Evolutionary conservation across 805 yeast species (phyloP), one percentile per base, ranked within the genome.

Genomic region (Yamadazyma ubonensis): DNA sequence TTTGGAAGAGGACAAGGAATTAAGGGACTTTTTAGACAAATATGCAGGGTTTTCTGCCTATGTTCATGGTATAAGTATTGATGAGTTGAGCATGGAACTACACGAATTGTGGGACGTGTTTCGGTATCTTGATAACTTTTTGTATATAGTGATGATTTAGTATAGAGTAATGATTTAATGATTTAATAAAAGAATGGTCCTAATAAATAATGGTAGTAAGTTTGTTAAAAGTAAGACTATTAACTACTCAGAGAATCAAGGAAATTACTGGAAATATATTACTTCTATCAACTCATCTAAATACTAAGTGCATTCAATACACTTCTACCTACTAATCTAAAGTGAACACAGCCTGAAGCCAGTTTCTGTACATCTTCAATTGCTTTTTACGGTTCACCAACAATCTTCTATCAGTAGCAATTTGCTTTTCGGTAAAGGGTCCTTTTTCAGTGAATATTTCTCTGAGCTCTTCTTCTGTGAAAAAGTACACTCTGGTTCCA

Each of bases 401-500:
- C 52, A 93, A 70, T 52, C 99, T 70, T 58, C 96, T 76, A 65
- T 93, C 99, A 1, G 95, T 85, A 1, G 86, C 98, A 29, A 93
- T 83, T 57, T 76, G 83, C 28, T 70, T 75, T 48, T 86, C 91
- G n/a, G 55, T 59, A 54, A 91, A 88, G 14, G 70, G 70, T 5
- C 72, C 59, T 11, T 43, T 38, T 6, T 36, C 38, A 34, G 65
- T 55, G 58, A 91, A 93, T 3, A 91, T 85, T 32, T 75, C 67
- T 45, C 86, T 71, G 42, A 91, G 63, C 63, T 93, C 96, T 43
- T 91, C 96, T 58, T 91, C 98, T 2, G 96, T 87, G 68, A 93
- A 93, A 67, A 93, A 93, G 60, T 93, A 93, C 9, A 93, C 99
- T 51, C 99, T 73, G 0, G 99, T 93, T 34, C 99, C 99, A 59